phyloP scores from a whole-genome alignment of 2,329 filamentous ascomycete genomes.

The Aspergillus awamori region DNA sequence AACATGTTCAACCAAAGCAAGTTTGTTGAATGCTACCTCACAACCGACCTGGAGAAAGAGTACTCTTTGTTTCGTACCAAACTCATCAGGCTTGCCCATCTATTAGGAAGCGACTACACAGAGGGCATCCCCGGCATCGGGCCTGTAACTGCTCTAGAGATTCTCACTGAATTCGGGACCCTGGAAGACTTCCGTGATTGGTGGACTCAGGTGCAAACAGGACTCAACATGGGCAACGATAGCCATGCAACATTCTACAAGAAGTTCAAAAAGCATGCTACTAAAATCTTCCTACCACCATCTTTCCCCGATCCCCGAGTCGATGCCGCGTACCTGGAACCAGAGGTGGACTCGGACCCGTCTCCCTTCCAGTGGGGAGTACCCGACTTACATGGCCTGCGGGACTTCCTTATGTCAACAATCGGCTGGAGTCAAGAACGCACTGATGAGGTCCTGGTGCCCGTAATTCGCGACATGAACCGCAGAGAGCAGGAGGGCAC shows the following conservation, averaged over 20 bases:
- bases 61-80: conserved; percentile 83
- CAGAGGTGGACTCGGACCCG: conserved; percentile 78
- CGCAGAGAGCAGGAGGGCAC: conserved; percentile 83
- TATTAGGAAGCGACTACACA: conserved; percentile 93
- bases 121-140: conserved; percentile 89
- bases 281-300: conserved; percentile 83
- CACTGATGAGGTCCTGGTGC: conserved; percentile 93
- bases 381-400: conserved; percentile 82
- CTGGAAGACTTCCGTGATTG: conserved; percentile 81
- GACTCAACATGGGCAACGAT: conserved; percentile 61
- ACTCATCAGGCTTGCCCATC: conserved; percentile 85
- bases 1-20: conserved; percentile 99
- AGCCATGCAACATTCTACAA: conserved; percentile 69
- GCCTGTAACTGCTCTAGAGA: conserved; percentile 91
- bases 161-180: conserved; percentile 80
- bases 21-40: conserved; percentile 93
- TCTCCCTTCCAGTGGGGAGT: conserved; percentile 93
- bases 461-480: conserved; percentile 96
- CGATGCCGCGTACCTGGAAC: conserved; percentile 78
- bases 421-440: conserved; percentile 91
- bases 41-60: conserved; percentile 81
- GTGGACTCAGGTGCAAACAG: conserved; percentile 81
- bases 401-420: conserved; percentile 83
- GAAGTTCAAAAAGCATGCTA: conserved; percentile 81
- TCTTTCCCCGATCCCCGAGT: conserved; percentile 79